Evolutionary conservation across 208 protist species (phyloP), one percentile per base, ranked within the genome.

Genomic region (Leishmania mexicana): DNA sequence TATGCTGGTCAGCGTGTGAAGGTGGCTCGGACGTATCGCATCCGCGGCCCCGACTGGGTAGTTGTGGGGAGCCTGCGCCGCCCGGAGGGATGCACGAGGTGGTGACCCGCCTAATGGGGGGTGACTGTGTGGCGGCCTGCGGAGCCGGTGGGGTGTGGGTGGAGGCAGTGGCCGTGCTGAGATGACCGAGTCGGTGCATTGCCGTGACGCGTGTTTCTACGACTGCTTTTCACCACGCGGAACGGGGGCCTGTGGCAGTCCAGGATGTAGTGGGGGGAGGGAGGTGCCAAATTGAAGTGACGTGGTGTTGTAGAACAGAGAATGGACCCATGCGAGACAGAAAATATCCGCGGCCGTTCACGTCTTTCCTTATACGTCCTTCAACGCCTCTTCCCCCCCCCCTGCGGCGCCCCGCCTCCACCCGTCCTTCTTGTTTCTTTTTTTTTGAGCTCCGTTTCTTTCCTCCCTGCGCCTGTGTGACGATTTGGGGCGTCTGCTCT

Each of bases 391-490:
- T 38, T 73, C 28, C 19, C 8, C 28, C 19, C 8, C 67, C 38
- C 24, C 19, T 28, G 0, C 45, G 45, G 45, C 10, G 3, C 65
- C 38, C 35, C 24, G 1, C n/a, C 73, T 38, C 42, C 57, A 54
- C 40, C 58, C 64, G 24, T 24, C 54, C 21, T 40, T 70, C n/a
- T 79, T 75, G 45, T 75, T 79, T 47, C 13, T 57, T 65, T 28
- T 68, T 24, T 7, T 73, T 79, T 73, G 70, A 68, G 0, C 49
- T 51, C 45, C 53, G 31, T 31, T 47, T 21, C 51, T 81, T 76
- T 73, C 72, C 7, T 75, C 31, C 11, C n/a, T 51, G 38, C 64
- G 57, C 77, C 42, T 72, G 62, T 83, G 31, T 42, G 58, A 64
- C 28, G 58, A 64, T 31, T 28, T 24, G 58, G 58, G 15, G 8